phyloP scores from a whole-genome alignment of 352 stramenopile genomes.

The Pythium biforme region DNA sequence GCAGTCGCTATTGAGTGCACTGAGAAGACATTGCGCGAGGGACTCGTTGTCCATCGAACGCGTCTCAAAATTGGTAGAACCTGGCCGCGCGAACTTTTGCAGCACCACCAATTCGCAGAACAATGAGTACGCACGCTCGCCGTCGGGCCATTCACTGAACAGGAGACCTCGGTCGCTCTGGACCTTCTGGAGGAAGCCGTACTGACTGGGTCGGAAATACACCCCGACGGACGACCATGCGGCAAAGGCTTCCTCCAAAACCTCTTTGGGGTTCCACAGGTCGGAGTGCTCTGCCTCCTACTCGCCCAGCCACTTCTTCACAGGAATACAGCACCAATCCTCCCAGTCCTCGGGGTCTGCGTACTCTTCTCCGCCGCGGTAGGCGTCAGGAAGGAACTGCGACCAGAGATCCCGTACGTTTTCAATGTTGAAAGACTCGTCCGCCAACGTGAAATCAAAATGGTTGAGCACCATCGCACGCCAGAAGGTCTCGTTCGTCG shows the following conservation, averaged over 20 bases:
- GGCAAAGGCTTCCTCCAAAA: neutral
- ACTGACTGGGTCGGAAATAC: conserved; percentile 1
- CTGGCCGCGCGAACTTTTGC: neutral
- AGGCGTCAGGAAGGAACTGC: too few relatives aligned
- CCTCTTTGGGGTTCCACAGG: too few relatives aligned
- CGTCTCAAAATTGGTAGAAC: neutral
- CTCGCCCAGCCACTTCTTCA: neutral
- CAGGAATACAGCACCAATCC: neutral
- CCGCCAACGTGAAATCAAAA: too few relatives aligned
- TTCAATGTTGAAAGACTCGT: too few relatives aligned
- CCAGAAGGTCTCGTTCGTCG: too few relatives aligned
- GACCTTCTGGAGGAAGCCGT: neutral
- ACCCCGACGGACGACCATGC: neutral
- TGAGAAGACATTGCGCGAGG: conserved; percentile 5
- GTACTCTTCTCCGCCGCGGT: neutral
- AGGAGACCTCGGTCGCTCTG: neutral
- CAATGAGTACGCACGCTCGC: conserved; percentile 3
- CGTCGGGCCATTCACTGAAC: neutral
- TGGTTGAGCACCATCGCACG: too few relatives aligned
- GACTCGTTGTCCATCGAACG: conserved; percentile 4
- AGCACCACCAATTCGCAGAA: conserved; percentile 10
- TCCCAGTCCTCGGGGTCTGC: neutral
- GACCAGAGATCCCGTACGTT: too few relatives aligned
- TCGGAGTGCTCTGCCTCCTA: neutral
- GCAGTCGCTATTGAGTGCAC: neutral